Evolutionary conservation across 306 rosid genomes (phyloP).

Genomic region (Quillaja saponaria): DNA sequence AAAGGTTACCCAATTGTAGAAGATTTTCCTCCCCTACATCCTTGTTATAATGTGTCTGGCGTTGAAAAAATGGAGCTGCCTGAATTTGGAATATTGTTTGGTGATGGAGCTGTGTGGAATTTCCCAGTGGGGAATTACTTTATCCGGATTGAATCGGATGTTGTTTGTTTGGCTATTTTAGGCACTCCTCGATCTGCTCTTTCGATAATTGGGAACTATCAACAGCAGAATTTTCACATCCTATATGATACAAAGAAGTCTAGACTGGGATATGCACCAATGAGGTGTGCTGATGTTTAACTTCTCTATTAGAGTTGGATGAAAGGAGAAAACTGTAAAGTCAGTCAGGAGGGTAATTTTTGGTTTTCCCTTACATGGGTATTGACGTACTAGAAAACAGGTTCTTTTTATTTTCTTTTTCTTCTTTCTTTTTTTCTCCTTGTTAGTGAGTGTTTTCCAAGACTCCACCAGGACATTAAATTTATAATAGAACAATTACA

Average conservation of each 20-base stretch:
- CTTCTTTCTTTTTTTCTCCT: background rate
- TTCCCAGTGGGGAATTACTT: constrained; percentile 92
- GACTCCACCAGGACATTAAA: no score
- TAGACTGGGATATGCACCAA: constrained; percentile 86
- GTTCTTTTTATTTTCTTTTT: constrained; percentile 16
- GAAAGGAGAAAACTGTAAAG: constrained; percentile 40
- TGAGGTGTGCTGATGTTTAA: constrained; percentile 80
- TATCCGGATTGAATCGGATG: constrained; percentile 65
- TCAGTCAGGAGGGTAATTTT: constrained; percentile 25
- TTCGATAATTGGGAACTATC: constrained; percentile 92
- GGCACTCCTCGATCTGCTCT: constrained; percentile 71
- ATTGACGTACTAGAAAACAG: constrained; percentile 20
- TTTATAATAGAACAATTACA: no score
- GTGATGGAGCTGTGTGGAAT: constrained; percentile 86
- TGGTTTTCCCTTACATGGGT: constrained; percentile 18
- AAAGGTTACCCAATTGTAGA: constrained; percentile 56
- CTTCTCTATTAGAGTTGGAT: constrained; percentile 18
- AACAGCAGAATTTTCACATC: constrained; percentile 95
- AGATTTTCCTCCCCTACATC: constrained; percentile 67
- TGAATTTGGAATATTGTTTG: constrained; percentile 65
- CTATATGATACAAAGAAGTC: constrained; percentile 82
- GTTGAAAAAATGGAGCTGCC: constrained; percentile 73
- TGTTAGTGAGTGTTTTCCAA: background rate
- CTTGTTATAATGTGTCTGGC: constrained; percentile 93
- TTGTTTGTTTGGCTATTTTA: constrained; percentile 79